phyloP scores from a whole-genome alignment of 192 early-diverging fungal genomes.

The Paraglomus occultum region DNA sequence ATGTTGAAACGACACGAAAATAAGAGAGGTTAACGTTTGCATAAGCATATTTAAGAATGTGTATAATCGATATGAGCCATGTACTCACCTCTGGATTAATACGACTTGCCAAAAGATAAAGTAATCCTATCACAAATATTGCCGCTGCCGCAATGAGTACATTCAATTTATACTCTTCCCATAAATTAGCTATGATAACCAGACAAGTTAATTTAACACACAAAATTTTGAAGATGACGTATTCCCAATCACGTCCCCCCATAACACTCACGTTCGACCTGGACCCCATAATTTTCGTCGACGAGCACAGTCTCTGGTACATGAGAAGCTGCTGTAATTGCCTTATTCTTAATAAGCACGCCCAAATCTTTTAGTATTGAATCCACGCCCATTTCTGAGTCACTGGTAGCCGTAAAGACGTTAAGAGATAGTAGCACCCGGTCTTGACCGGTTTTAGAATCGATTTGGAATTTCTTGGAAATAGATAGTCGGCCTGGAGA shows the following conservation, averaged over 20 bases:
- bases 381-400: background rate
- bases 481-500: too few relatives aligned
- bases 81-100: too few relatives aligned
- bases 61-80: too few relatives aligned
- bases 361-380: background rate
- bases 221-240: background rate
- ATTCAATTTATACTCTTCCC: background rate
- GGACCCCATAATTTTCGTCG: constrained; percentile 7
- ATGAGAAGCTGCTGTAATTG: background rate
- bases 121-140: too few relatives aligned
- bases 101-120: too few relatives aligned
- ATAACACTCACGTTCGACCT: background rate
- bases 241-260: background rate
- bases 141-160: background rate
- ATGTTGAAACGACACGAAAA: too few relatives aligned
- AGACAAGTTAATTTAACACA: background rate
- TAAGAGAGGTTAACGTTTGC: too few relatives aligned
- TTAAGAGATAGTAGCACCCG: too few relatives aligned
- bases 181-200: background rate
- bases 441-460: too few relatives aligned
- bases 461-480: too few relatives aligned
- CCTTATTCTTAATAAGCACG: constrained; percentile 1
- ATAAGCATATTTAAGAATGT: too few relatives aligned
- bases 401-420: background rate
- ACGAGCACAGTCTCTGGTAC: background rate